Evolutionary conservation across 176 grass and related monocot genomes (phyloP), one percentile per base, ranked within the genome.

Genomic region (Melocanna baccifera): DNA sequence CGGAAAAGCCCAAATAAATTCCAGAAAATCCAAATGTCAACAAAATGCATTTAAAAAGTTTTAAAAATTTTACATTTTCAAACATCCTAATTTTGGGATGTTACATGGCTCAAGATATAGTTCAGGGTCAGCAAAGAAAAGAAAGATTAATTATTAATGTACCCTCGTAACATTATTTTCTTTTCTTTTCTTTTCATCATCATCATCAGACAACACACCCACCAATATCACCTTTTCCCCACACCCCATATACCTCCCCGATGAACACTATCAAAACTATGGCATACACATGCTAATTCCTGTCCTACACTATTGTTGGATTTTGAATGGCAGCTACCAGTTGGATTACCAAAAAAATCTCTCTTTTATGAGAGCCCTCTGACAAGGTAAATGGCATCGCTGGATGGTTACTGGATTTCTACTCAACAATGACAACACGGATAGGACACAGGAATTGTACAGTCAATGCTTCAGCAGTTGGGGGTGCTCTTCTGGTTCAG

Each of bases 401-500:
- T 73, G 75, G 69, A 84, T 75, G 70, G 48, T 73, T 79, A 83
- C 23, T 22, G 69, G 68, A 46, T 68, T 75, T 84, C 84, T 75
- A 68, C 22, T 73, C 65, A 41, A 76, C 40, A 50, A 25, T 69
- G 42, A 78, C 22, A 69, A 64, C 68, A 36, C 34, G 0, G 34
- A 87, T 80, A 62, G 61, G 59, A 76, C 62, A 87, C 59, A 83
- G 15, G 22, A 52, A 63, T 20, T 22, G 61, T 75, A 68, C 71
- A 75, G 61, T 84, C 89, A 91, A 84, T 91, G 89, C 50, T 94
- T 84, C 47, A 97, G 79, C 5, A 81, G 78, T 39, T 97, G 90
- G 55, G 89, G 80, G 50, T 87, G 92, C 20, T 81, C 69, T 55
- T 97, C 87, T 43, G 92, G 74, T 67, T 90, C 89, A 18, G 87